A percentile compares a stretch with the other conserved stretches of the same genome.
Evolutionary conservation across 2,329 filamentous ascomycete species (phyloP).

Genomic region (Thielaviopsis musarum): DNA sequence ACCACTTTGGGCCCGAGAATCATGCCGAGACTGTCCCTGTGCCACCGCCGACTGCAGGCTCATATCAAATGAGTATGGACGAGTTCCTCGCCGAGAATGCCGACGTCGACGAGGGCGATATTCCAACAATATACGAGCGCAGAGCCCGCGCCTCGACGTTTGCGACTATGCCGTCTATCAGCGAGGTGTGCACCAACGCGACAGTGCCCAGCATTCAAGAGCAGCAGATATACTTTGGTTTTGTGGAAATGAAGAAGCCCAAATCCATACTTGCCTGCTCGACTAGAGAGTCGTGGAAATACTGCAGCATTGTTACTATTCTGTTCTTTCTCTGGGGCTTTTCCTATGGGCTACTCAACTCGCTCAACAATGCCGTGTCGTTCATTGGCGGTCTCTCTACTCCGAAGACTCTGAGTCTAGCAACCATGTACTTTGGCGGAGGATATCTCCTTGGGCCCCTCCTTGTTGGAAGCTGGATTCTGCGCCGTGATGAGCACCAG

Average conservation of each 20-base stretch:
- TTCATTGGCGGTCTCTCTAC: constrained; percentile 41
- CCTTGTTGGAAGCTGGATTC: constrained; percentile 51
- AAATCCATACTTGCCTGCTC: constrained; percentile 55
- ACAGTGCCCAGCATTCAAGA: constrained; percentile 22
- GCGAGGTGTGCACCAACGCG: constrained; percentile 20
- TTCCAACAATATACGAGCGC: constrained; percentile 1
- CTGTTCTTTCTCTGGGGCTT: constrained; percentile 85
- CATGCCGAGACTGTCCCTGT: neutral
- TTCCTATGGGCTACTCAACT: constrained; percentile 73
- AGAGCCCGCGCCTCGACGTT: constrained; percentile 10
- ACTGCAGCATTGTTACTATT: constrained; percentile 58
- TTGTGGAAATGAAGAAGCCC: constrained; percentile 51
- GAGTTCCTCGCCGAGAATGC: constrained; percentile 9
- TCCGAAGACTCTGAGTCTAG: constrained; percentile 48
- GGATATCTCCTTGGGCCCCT: constrained; percentile 55
- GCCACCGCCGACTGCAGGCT: neutral
- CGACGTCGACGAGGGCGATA: constrained; percentile 3
- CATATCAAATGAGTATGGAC: neutral
- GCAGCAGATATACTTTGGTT: constrained; percentile 51
- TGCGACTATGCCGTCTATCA: constrained; percentile 13
- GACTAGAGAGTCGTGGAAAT: constrained; percentile 48
- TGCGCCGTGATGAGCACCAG: constrained; percentile 49
- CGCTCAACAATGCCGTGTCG: constrained; percentile 57
- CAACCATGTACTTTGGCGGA: constrained; percentile 52
- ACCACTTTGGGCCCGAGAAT: neutral